Evolutionary conservation across 1,284 basidiomycete species (phyloP), one percentile per base, ranked within the genome.

Genomic region (Mycocalia duriaeana): DNA sequence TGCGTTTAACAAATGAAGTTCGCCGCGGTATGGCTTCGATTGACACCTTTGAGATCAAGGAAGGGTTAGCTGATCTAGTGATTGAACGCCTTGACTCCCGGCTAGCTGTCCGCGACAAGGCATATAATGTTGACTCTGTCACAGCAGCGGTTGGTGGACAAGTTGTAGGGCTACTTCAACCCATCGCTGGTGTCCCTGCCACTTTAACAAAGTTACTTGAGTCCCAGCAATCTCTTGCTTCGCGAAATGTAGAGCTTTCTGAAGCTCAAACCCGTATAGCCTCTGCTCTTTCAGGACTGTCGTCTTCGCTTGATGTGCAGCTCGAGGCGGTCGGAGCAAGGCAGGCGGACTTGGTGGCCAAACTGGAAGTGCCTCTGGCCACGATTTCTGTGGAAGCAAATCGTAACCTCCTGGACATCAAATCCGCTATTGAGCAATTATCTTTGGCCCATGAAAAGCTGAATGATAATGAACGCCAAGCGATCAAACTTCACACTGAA

Each of bases 21-120:
- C 77, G 82, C 49, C 75, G 76, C 38, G 75, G 81, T 26, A 81
- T 89, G 47, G 82, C 79, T 0, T 84, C 85, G 0, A 77, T 90
- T 25, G 89, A 91, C 55, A 79, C 86, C 0, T 85, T 89, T 57
- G 83, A 85, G 59, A 86, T 91, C 62, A 89, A 88, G 68, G 88
- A 90, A 58, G 85, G 89, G 55, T 86, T 91, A 1, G 86, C 88
- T 2, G 88, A 90, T 61, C 76, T 91, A 20, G 88, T 91, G 4
- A 85, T 91, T 3, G 89, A 89, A 60, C 79, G 89, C 22, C 70
- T 91, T 14, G 86, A 90, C 55, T 85, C 89, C 8, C 78, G 88
- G 13, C 72, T 91, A 40, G 77, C 86, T 19, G 81, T 88, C 24
- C 75, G 87, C 14, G 87, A 91, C 62, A 81, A 82, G 57, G 64